phyloP scores from a whole-genome alignment of 768 basidiomycete genomes.

The Rhizopogon vinicolor region DNA sequence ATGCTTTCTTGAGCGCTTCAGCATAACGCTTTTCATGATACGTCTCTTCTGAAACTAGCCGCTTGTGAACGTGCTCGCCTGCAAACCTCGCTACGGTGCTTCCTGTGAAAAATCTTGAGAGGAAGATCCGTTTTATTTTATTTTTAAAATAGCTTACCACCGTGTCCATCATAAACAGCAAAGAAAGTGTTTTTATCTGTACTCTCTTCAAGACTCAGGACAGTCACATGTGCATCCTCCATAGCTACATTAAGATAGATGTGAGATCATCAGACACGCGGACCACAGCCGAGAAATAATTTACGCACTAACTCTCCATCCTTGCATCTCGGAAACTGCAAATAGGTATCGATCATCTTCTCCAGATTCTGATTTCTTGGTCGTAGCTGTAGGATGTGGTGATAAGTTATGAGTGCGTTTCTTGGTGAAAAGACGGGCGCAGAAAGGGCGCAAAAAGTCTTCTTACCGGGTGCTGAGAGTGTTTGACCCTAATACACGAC shows the following conservation, averaged over 20 bases:
- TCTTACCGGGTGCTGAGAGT: constrained; percentile 72
- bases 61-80: constrained; percentile 78
- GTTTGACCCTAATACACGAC: constrained; percentile 68
- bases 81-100: constrained; percentile 83
- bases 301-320: constrained; percentile 94
- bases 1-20: constrained; percentile 79
- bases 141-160: constrained; percentile 48
- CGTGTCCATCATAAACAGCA: constrained; percentile 98
- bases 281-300: background rate
- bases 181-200: constrained; percentile 72
- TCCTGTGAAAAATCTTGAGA: constrained; percentile 40
- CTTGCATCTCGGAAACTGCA: constrained; percentile 95
- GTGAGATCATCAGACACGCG: constrained; percentile 1
- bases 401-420: constrained; percentile 8
- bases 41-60: constrained; percentile 64
- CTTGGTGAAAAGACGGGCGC: constrained; percentile 4
- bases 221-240: constrained; percentile 90
- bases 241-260: constrained; percentile 57
- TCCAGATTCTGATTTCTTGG: constrained; percentile 75
- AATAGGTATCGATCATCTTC: constrained; percentile 67
- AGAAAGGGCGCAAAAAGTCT: background rate
- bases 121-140: background rate
- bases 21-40: constrained; percentile 71
- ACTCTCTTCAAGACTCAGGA: constrained; percentile 62
- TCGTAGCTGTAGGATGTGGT: constrained; percentile 50